Evolutionary conservation across 2,329 filamentous ascomycete genomes (phyloP), one percentile per base, ranked within the genome.

Genomic region (Neonectria faginata): DNA sequence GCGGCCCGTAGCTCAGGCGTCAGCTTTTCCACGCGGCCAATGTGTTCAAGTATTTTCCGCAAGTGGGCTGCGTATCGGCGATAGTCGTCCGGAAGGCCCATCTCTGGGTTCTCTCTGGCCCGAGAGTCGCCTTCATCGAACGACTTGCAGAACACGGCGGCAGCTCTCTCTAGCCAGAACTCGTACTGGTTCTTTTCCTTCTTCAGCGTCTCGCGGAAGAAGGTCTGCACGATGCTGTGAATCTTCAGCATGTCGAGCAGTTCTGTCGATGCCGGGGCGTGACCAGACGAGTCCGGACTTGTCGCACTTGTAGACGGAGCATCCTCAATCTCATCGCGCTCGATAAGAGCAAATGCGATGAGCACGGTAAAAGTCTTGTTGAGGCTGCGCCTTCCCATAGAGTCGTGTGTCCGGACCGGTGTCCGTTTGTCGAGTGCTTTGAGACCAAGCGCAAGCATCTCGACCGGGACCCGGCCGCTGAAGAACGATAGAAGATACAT

Each of bases 331-430:
- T 73, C 70, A 18, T 71, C 71, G 22, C 71, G 71, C 41, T 73
- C 70, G 14, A 73, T 69, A 18, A 73, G 67, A 29, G 70, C 71
- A 51, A 73, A 73, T 3, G 66, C 67, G 27, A 73, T 73, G 22
- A 73, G 70, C 7, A 73, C 62, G 5, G 64, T 67, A 20, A 73
- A 73, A 2, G 71, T 73, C 52, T 71, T 73, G 57, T 71, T 73
- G 6, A 73, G 69, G 41, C 71, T 73, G 33, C 55, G 48, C 52
- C 69, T 69, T 7, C 71, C 71, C 50, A 64, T 62, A 1, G 60
- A 63, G 14, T 69, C 67, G 14, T 64, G 53, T 11, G 70, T 67
- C 5, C 66, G 69, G 20, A 73, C 67, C 3, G 70, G 71, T 0
- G 70, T 73, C 20, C 71, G 62, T 20, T 68, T 73, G 33, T 73